These are phyloP conservation scores for Fagus crenata DNA, from an alignment of 306 rosid species.

Conservation along the genomic window DNA sequence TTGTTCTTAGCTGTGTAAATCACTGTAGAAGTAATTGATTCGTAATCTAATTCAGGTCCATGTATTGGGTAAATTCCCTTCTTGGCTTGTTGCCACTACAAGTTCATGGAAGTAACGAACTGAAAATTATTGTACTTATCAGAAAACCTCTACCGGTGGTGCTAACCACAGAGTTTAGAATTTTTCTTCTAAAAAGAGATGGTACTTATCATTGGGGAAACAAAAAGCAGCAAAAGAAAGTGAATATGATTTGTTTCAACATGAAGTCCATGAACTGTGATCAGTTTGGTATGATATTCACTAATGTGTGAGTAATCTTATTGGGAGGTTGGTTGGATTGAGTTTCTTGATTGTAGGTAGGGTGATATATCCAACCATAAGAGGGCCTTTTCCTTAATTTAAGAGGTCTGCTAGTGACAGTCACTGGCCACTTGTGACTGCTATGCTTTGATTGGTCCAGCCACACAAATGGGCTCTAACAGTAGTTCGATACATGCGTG, in stretches of 20 bases:
- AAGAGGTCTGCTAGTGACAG: neutral
- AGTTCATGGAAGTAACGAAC: neutral
- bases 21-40: neutral
- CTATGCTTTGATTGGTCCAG: neutral
- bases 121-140: neutral
- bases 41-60: neutral
- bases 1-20: neutral
- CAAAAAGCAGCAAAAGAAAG: neutral
- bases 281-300: neutral
- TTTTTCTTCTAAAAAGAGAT: neutral
- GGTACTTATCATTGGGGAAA: too few species aligned
- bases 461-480: neutral
- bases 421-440: neutral
- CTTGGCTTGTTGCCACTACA: neutral
- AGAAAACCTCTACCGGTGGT: neutral
- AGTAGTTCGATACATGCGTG: neutral
- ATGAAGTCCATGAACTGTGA: neutral
- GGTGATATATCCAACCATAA: neutral
- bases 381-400: neutral
- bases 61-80: neutral
- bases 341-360: neutral
- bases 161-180: neutral
- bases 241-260: neutral
- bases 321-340: neutral
- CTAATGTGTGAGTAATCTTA: neutral